phyloP scores from a whole-genome alignment of 2,329 filamentous ascomycete species.

The Talaromyces sp. region DNA sequence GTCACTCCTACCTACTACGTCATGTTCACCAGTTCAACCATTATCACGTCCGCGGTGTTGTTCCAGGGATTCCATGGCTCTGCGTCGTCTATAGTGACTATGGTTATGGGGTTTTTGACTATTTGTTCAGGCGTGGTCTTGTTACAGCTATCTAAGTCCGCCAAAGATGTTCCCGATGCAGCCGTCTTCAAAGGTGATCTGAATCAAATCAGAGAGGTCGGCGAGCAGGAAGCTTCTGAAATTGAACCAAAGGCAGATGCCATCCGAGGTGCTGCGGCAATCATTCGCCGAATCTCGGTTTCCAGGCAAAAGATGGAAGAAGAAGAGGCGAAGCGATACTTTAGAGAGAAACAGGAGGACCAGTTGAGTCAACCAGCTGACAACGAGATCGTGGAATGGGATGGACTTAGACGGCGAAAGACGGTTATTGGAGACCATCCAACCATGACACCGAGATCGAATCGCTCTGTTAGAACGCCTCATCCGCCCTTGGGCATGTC shows the following conservation, averaged over 20 bases:
- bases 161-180: slow-evolving; percentile 92
- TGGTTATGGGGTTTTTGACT: slow-evolving; percentile 86
- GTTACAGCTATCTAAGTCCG: slow-evolving; percentile 93
- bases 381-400: slow-evolving; percentile 81
- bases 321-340: slow-evolving; percentile 70
- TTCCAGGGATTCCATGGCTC: slow-evolving; percentile 94
- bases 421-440: slow-evolving; percentile 49
- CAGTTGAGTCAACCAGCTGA: slow-evolving; percentile 70
- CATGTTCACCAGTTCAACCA: slow-evolving; percentile 93
- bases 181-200: slow-evolving; percentile 90
- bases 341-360: slow-evolving; percentile 69
- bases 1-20: slow-evolving; percentile 99
- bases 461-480: slow-evolving; percentile 42
- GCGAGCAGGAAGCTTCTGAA: slow-evolving; percentile 92
- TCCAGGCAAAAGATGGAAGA: slow-evolving; percentile 72
- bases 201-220: slow-evolving; percentile 91
- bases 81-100: slow-evolving; percentile 71
- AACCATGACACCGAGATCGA: slow-evolving; percentile 39
- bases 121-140: slow-evolving; percentile 92
- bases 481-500: slow-evolving; percentile 87
- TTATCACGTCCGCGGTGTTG: slow-evolving; percentile 85
- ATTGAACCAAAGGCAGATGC: slow-evolving; percentile 94
- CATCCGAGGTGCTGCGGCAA: slow-evolving; percentile 82
- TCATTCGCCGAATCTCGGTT: slow-evolving; percentile 75
- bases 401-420: slow-evolving; percentile 73